These are phyloP conservation scores for Moelleriella libera DNA, from an alignment of 2,329 filamentous ascomycete genomes.

Conservation along the genomic window DNA sequence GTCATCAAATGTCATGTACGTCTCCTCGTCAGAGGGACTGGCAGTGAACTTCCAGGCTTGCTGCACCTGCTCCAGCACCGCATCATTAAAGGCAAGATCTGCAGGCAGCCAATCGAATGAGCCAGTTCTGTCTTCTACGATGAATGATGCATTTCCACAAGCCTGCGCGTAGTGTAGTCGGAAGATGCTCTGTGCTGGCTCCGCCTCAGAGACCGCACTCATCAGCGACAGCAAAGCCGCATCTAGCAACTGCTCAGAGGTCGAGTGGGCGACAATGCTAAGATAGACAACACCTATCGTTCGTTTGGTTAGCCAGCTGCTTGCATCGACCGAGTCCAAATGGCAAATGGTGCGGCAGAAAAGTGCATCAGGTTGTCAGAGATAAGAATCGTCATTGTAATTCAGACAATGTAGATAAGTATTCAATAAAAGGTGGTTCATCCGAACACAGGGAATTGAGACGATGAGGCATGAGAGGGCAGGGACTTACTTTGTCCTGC, in stretches of 20 bases:
- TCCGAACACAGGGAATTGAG: conserved; percentile 47
- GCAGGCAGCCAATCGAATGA: conserved; percentile 44
- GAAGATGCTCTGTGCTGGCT: conserved; percentile 26
- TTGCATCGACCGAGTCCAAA: conserved; percentile 1
- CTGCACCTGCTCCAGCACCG: conserved; percentile 50
- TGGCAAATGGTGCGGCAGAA: conserved; percentile 4
- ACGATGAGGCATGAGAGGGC: conserved; percentile 6
- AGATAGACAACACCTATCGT: conserved; percentile 19
- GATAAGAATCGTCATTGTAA: conserved; percentile 67
- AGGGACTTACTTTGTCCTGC: conserved; percentile 69
- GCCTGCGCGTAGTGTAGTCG: conserved; percentile 42
- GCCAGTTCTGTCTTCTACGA: conserved; percentile 28
- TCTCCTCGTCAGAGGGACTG: conserved; percentile 27
- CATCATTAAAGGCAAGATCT: conserved; percentile 64
- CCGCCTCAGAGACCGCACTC: conserved; percentile 12
- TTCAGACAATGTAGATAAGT: conserved; percentile 99
- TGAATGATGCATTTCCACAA: conserved; percentile 11
- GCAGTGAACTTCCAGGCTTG: conserved; percentile 55
- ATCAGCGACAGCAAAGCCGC: conserved; percentile 28
- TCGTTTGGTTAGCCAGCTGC: conserved; percentile 16
- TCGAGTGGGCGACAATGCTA: conserved; percentile 19
- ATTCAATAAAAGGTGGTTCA: conserved; percentile 61
- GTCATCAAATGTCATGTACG: conserved; percentile 71
- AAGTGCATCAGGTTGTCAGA: conserved; percentile 77
- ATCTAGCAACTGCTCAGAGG: conserved; percentile 22